phyloP scores from a whole-genome alignment of 1,284 basidiomycete species.

The Pseudozyma hubeiensis region DNA sequence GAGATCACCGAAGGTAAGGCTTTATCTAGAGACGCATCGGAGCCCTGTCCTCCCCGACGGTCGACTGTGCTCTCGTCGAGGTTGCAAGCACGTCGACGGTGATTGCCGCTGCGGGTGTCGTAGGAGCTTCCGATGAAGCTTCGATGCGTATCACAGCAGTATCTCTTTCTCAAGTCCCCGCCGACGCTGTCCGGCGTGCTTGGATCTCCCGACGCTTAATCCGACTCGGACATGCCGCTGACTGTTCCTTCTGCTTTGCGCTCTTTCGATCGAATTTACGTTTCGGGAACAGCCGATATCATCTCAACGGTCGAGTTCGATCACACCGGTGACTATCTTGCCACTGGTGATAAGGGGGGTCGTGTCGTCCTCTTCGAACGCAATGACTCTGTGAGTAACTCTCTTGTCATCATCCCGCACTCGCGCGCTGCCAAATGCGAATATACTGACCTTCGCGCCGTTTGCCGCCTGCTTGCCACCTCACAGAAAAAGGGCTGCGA shows the following conservation, averaged over 20 bases:
- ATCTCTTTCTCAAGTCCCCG: no score
- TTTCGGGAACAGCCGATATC: constrained; percentile 78
- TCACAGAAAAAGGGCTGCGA: constrained; percentile 95
- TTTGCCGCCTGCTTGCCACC: background rate
- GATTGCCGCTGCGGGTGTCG: no score
- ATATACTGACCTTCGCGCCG: background rate
- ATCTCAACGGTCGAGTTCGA: constrained; percentile 96
- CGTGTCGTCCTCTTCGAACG: constrained; percentile 98
- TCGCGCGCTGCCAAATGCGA: background rate
- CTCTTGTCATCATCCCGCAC: background rate
- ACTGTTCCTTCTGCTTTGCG: background rate
- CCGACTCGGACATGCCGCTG: background rate
- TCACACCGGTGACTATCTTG: constrained; percentile 98
- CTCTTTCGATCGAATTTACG: background rate
- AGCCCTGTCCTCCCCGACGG: no score
- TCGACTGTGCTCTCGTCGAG: no score
- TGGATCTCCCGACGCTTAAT: no score
- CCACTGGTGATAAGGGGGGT: constrained; percentile 97
- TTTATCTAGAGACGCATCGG: background rate
- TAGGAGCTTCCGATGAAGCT: no score
- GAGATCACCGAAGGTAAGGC: constrained; percentile 95
- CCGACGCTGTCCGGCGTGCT: no score
- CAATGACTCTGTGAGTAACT: constrained; percentile 86
- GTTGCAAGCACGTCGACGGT: no score
- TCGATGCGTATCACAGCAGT: no score